phyloP scores from a whole-genome alignment of 495 filamentous ascomycete genomes.

The Talaromyces liani region DNA sequence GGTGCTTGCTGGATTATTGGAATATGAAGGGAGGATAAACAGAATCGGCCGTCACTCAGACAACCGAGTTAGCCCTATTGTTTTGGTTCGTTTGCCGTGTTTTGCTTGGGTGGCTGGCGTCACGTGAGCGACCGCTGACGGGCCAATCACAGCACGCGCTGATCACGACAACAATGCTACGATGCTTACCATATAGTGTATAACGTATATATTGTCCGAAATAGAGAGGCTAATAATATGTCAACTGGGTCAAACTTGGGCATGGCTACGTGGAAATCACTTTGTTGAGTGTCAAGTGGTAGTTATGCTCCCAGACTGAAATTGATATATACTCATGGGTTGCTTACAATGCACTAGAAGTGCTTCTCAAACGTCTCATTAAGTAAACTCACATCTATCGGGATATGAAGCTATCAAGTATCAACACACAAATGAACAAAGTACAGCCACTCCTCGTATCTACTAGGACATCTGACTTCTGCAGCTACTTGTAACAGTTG shows the following conservation, averaged over 20 bases:
- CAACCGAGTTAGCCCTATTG: slow-evolving; percentile 19
- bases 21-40: slow-evolving; percentile 25
- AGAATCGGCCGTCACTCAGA: slow-evolving; percentile 32
- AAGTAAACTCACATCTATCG: slow-evolving; percentile 3
- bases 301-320: too few relatives aligned
- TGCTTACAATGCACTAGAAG: background rate
- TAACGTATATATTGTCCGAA: too few relatives aligned
- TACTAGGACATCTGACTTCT: background rate
- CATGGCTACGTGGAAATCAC: too few relatives aligned
- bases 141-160: slow-evolving; percentile 3
- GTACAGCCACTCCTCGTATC: slow-evolving; percentile 3
- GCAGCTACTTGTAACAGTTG: background rate
- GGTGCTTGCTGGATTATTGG: background rate
- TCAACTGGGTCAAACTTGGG: too few relatives aligned
- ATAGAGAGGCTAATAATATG: too few relatives aligned
- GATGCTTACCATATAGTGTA: too few relatives aligned
- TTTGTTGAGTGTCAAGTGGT: too few relatives aligned
- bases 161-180: background rate
- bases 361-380: background rate
- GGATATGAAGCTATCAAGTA: slow-evolving; percentile 6
- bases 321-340: too few relatives aligned
- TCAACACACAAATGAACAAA: slow-evolving; percentile 5
- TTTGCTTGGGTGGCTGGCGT: slow-evolving; percentile 14
- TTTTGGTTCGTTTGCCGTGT: slow-evolving; percentile 10
- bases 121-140: slow-evolving; percentile 17